Conservation (phyloP, 2,329 filamentous ascomycete species). For the Aspergillus udagawae region DNA sequence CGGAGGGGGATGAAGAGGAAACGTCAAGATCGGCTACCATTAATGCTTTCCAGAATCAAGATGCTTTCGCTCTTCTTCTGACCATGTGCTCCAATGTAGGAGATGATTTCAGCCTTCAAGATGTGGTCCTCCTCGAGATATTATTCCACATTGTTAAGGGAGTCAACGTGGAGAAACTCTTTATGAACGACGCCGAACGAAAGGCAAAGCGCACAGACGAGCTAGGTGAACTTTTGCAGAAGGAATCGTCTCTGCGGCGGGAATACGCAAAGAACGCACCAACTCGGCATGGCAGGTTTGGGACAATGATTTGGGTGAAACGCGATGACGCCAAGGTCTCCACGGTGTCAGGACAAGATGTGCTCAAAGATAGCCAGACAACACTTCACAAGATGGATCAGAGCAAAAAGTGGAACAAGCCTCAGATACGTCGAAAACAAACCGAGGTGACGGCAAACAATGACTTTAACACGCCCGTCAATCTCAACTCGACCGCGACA, state of each 20-base stretch:
- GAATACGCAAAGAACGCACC: conserved; percentile 73
- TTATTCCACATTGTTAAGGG: conserved; percentile 91
- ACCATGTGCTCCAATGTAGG: conserved; percentile 89
- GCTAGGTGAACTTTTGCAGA: conserved; percentile 68
- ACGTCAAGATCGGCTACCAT: conserved; percentile 84
- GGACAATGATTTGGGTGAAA: conserved; percentile 96
- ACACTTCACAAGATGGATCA: conserved; percentile 86
- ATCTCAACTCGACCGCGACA: conserved; percentile 70
- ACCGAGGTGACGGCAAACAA: conserved; percentile 57
- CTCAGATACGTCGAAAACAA: conserved; percentile 60
- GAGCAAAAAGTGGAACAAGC: conserved; percentile 84
- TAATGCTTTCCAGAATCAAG: conserved; percentile 83
- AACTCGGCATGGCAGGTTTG: conserved; percentile 87
- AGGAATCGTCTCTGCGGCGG: conserved; percentile 79
- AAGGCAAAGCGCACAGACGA: conserved; percentile 67
- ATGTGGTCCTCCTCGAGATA: conserved; percentile 84
- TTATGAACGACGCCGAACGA: conserved; percentile 73
- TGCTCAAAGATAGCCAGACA: conserved; percentile 66
- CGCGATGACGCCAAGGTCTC: conserved; percentile 78
- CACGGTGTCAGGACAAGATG: conserved; percentile 83
- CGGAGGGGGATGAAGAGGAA: conserved; percentile 84
- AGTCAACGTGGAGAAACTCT: conserved; percentile 76
- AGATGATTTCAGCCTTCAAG: conserved; percentile 86
- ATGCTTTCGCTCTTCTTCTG: conserved; percentile 79
- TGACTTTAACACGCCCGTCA: conserved; percentile 71